Base-by-base conservation (phyloP, 2,329 filamentous ascomycete genomes). In the Paracoccidioides lutzii region DNA sequence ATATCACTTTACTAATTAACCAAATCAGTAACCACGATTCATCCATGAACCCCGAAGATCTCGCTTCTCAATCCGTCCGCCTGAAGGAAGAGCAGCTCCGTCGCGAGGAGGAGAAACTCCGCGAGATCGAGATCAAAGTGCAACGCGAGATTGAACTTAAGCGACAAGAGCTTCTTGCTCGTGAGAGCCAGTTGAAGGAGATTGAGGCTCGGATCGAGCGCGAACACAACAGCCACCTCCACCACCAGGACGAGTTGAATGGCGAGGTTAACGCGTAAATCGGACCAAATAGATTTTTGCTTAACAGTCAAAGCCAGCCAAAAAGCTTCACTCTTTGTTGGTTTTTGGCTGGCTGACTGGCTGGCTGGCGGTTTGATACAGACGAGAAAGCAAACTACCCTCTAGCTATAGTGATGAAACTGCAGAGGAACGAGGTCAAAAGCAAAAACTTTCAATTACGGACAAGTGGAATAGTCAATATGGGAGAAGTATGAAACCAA, bases 71-170 rank as follows among this genome's bases (percentile, higher is more conserved):
- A 76, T 97, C 90, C 41, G 93, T 98, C 61, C 90, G 93, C 62
- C 85, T 98, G 73, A 98, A 98, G 89, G 93, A 98, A 74, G 93
- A 98, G 76, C 93, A 98, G 75, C 87, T 98, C 65, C 89, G 93
- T 70, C 90, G 93, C 68, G 93, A 98, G 76, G 93, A 98, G 78
- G 93, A 98, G 86, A 98, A 98, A 81, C 85, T 98, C 61, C 88
- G 93, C 74, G 93, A 98, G 78, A 97, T 98, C 71, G 93, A 98
- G 73, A 80, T 96, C 78, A 98, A 98, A 85, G 93, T 98, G 61
- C 93, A 98, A 78, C 88, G 93, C 71, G 93, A 98, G 76, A 98
- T 98, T 79, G 95, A 96, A 77, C 93, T 97, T 82, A 98, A 98
- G 83, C 85, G 93, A 77, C 93, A 98, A 78, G 93, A 98, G 76